Evolutionary conservation across 805 yeast genomes (phyloP).

Genomic region (Candida golubevii): DNA sequence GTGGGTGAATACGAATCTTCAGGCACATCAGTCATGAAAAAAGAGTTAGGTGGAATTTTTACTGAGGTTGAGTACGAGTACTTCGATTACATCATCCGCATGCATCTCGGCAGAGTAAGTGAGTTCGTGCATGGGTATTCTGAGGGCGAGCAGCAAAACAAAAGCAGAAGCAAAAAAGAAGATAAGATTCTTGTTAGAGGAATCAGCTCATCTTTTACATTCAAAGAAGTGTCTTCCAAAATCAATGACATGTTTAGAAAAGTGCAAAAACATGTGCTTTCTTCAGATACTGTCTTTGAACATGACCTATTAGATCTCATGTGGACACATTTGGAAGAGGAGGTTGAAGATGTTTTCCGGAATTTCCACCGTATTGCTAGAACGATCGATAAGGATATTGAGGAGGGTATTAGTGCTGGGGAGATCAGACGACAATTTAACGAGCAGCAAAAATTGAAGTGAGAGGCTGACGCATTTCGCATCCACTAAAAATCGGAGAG

Average conservation of each 20-base stretch:
- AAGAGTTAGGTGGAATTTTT: conserved; percentile 25
- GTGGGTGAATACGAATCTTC: conserved; percentile 23
- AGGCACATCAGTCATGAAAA: conserved; percentile 22
- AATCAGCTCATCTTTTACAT: conserved; percentile 53
- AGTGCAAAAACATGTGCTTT: conserved; percentile 51
- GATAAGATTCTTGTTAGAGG: conserved; percentile 55
- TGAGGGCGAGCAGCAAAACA: conserved; percentile 42
- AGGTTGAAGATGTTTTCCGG: conserved; percentile 52
- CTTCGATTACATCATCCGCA: conserved; percentile 31
- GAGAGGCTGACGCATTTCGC: no score
- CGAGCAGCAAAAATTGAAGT: background rate
- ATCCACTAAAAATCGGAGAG: no score
- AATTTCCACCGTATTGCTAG: conserved; percentile 53
- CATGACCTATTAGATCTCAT: conserved; percentile 54
- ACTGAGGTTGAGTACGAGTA: conserved; percentile 27
- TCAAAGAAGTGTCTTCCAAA: conserved; percentile 51
- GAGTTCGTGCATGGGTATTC: conserved; percentile 65
- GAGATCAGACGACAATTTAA: conserved; percentile 55
- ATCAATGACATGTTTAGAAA: conserved; percentile 53
- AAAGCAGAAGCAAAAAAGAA: conserved; percentile 57
- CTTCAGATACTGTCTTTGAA: conserved; percentile 42
- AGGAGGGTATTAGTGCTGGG: conserved; percentile 45
- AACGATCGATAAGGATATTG: conserved; percentile 49
- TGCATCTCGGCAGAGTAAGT: conserved; percentile 63
- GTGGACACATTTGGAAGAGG: conserved; percentile 68